Conservation (phyloP, 2,329 filamentous ascomycete species). For the Achaetomium macrosporum region DNA sequence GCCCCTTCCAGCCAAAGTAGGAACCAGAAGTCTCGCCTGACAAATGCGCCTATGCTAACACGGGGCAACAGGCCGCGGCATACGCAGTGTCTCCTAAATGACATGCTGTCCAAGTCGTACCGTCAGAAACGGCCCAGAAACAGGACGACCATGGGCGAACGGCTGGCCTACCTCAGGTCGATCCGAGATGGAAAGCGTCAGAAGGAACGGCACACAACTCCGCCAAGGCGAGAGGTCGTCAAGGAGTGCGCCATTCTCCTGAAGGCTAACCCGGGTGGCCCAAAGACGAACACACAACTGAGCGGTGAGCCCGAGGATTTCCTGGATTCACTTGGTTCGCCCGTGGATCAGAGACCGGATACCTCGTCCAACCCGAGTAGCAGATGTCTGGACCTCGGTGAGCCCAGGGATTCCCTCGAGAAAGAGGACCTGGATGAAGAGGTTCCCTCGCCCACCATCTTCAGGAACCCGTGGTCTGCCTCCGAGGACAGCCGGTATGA, state of each 20-base stretch:
- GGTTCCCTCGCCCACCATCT: background rate
- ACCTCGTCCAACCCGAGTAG: background rate
- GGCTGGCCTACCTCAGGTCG: constrained; percentile 12
- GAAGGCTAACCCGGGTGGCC: background rate
- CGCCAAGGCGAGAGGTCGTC: background rate
- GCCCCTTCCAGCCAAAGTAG: constrained; percentile 15
- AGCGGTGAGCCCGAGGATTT: background rate
- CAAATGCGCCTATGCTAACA: too few species aligned
- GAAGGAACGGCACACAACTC: background rate
- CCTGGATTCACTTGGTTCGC: background rate
- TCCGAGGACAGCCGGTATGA: background rate
- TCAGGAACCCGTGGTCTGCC: constrained; percentile 1
- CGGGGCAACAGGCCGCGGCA: constrained; percentile 10
- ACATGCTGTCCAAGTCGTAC: constrained; percentile 18
- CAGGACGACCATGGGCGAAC: constrained; percentile 8
- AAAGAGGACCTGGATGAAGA: background rate
- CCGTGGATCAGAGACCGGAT: background rate
- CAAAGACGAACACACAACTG: background rate
- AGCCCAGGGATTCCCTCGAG: background rate
- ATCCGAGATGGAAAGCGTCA: constrained; percentile 2
- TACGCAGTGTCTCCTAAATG: constrained; percentile 17
- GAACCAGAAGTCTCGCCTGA: too few species aligned
- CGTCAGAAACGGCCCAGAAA: constrained; percentile 16
- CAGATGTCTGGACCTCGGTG: background rate
- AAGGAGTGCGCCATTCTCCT: constrained; percentile 14